These are phyloP conservation scores for Exophiala calicioides DNA, from an alignment of 2,329 filamentous ascomycete genomes.

Conservation along the genomic window DNA sequence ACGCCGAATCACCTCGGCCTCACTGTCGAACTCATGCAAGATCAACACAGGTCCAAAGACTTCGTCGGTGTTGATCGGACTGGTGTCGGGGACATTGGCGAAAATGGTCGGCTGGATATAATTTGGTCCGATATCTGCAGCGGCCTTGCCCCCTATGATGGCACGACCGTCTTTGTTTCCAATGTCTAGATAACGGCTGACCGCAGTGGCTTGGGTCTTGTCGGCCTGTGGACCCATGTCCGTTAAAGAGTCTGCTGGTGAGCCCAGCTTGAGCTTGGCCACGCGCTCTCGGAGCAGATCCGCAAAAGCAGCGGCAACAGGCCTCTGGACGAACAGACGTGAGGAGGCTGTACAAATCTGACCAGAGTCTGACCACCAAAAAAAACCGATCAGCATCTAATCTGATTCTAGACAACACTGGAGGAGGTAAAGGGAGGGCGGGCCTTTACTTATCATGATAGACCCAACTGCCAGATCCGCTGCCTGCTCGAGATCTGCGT, in stretches of 20 bases:
- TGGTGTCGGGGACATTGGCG: slow-evolving; percentile 58
- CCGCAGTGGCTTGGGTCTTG: slow-evolving; percentile 67
- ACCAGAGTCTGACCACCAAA: no score
- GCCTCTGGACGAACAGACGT: slow-evolving; percentile 63
- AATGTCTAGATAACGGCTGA: slow-evolving; percentile 68
- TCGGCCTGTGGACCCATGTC: slow-evolving; percentile 76
- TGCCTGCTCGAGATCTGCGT: slow-evolving; percentile 66
- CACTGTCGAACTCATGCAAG: slow-evolving; percentile 39
- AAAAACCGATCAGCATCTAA: slow-evolving; percentile 38
- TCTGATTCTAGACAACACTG: slow-evolving; percentile 43
- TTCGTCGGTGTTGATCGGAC: slow-evolving; percentile 42
- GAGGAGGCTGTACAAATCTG: slow-evolving; percentile 67
- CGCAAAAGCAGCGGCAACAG: slow-evolving; percentile 63
- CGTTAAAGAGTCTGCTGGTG: slow-evolving; percentile 68
- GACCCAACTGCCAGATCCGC: slow-evolving; percentile 59
- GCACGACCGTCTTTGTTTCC: slow-evolving; percentile 73
- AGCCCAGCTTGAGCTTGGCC: slow-evolving; percentile 59
- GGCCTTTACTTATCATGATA: no score
- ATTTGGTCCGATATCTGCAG: not conserved
- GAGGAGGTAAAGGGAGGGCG: no score
- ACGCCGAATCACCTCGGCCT: slow-evolving; percentile 13
- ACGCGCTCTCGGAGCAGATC: slow-evolving; percentile 61
- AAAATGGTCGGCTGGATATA: slow-evolving; percentile 65
- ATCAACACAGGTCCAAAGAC: slow-evolving; percentile 48
- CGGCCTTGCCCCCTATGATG: slow-evolving; percentile 61